These are phyloP conservation scores for Emericellopsis atlantica DNA, from an alignment of 2,329 filamentous ascomycete genomes.

Conservation along the genomic window DNA sequence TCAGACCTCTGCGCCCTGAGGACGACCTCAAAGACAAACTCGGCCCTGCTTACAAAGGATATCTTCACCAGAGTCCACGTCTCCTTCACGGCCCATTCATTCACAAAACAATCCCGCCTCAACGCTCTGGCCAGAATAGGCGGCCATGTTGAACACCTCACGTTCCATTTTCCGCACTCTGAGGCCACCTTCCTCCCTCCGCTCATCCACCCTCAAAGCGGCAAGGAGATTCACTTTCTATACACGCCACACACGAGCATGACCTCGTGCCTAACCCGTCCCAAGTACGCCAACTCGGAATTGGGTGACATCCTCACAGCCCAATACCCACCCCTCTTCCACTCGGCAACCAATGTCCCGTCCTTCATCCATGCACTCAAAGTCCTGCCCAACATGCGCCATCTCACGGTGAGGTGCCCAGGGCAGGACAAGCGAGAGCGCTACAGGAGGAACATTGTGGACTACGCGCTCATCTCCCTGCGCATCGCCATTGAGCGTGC, in stretches of 20 bases:
- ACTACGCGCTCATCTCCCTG: slow-evolving; percentile 80
- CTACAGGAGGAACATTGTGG: slow-evolving; percentile 66
- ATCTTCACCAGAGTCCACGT: slow-evolving; percentile 58
- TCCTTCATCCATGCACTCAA: slow-evolving; percentile 69
- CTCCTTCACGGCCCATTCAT: slow-evolving; percentile 61
- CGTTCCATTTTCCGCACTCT: slow-evolving; percentile 65
- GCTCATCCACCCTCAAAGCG: slow-evolving; percentile 65
- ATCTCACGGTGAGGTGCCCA: slow-evolving; percentile 66
- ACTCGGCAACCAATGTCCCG: slow-evolving; percentile 76
- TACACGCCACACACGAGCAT: slow-evolving; percentile 67
- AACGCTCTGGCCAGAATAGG: slow-evolving; percentile 68
- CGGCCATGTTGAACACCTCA: slow-evolving; percentile 64
- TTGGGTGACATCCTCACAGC: slow-evolving; percentile 72
- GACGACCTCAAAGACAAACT: slow-evolving; percentile 56
- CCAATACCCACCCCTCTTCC: slow-evolving; percentile 81
- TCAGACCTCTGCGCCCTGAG: slow-evolving; percentile 47
- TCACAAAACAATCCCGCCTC: slow-evolving; percentile 61
- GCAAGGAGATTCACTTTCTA: slow-evolving; percentile 66
- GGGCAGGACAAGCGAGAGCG: slow-evolving; percentile 56
- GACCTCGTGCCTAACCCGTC: slow-evolving; percentile 46
- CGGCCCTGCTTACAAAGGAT: slow-evolving; percentile 53
- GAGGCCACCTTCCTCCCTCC: slow-evolving; percentile 73
- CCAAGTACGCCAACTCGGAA: slow-evolving; percentile 69
- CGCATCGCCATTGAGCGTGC: slow-evolving; percentile 72
- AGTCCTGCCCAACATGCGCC: slow-evolving; percentile 54